Conservation (phyloP, 169 alveolate genomes). For the Cardiosporidium cionae region DNA sequence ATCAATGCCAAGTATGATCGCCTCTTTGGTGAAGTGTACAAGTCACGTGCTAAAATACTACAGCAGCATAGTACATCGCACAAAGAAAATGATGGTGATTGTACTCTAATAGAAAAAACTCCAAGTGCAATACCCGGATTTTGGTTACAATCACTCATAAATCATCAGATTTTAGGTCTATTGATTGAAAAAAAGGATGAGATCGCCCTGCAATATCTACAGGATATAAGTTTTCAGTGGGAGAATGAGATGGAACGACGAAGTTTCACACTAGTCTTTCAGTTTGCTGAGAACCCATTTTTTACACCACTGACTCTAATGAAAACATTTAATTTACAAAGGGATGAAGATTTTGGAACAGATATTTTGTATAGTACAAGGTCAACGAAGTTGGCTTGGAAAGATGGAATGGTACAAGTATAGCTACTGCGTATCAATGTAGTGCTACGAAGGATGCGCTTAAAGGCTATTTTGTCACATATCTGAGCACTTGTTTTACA, state of each 20-base stretch:
- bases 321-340: neutral
- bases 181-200: neutral
- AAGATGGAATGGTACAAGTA: neutral
- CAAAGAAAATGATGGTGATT: too few relatives aligned
- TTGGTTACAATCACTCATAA: neutral
- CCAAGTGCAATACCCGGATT: too few relatives aligned
- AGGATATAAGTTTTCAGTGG: neutral
- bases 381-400: neutral
- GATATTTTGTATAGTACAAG: neutral
- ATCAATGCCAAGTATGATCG: too few relatives aligned
- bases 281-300: neutral
- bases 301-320: neutral
- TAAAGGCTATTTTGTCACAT: too few relatives aligned
- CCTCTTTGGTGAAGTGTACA: too few relatives aligned
- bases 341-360: neutral
- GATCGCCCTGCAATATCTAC: neutral
- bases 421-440: neutral
- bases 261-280: neutral
- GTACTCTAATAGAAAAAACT: too few relatives aligned
- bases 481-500: too few relatives aligned
- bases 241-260: neutral
- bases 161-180: neutral
- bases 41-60: too few relatives aligned
- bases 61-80: too few relatives aligned
- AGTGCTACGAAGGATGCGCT: neutral